Evolutionary conservation across 2,329 filamentous ascomycete species (phyloP), one percentile per base, ranked within the genome.

Genomic region (Exophiala calicioides): DNA sequence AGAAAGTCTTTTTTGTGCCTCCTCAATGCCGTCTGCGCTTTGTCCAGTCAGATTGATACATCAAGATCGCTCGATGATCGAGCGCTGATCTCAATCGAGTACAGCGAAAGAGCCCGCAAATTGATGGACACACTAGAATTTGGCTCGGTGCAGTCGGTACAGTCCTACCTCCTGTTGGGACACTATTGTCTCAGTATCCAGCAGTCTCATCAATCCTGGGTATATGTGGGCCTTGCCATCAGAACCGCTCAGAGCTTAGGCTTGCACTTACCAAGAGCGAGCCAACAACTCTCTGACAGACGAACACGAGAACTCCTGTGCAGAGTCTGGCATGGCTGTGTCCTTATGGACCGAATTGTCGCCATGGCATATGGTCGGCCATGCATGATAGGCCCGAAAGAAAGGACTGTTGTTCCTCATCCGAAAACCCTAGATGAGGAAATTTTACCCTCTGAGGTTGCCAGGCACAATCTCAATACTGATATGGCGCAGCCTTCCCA

Each of bases 181-280:
- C 73, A 75, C 33, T 77, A 76, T 47, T 58, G 76, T 0, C 74
- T 76, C 32, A 73, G 74, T 34, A 76, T 74, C 0, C 68, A 73
- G 9, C 68, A 68, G 4, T 68, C 71, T 0, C 70, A 76, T 47
- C 69, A 74, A 46, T 75, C 71, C 1, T 77, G 74, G 74, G 74
- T 76, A 59, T 66, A 72, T 3, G 69, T 73, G 0, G 73, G 73
- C 0, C 61, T 71, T 3, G 73, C 72, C 0, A 67, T 76, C 12
- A 64, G 73, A 1, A 74, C 69, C 12, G 74, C 74, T 0, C 71
- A 76, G 38, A 70, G 72, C 0, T 45, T 77, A 2, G 74, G 72
- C 0, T 57, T 76, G 20, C 72, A 77, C 38, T 56, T 74, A 3
- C 63, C 67, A 0, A 67, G 73, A 29, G 71, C 69, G 1, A 62